These are phyloP conservation scores for Ceratobasidium sp. DNA, from an alignment of 1,284 basidiomycete genomes.

Conservation along the genomic window DNA sequence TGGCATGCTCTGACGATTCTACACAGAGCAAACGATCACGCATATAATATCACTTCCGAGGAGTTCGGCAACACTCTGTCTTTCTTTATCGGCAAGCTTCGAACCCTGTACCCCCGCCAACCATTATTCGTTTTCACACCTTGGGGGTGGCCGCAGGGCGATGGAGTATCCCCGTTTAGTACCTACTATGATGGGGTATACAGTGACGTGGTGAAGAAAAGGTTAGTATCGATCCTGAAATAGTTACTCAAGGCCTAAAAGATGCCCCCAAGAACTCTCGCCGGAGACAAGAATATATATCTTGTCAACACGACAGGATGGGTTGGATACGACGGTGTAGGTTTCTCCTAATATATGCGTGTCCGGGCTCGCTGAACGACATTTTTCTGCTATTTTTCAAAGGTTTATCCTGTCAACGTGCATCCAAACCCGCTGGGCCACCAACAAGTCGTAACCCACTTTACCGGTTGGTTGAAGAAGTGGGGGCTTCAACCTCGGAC, in stretches of 20 bases:
- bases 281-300: slow-evolving; percentile 66
- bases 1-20: slow-evolving; percentile 21
- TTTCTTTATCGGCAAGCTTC: slow-evolving; percentile 62
- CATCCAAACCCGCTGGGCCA: slow-evolving; percentile 67
- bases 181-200: slow-evolving; percentile 68
- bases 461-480: slow-evolving; percentile 62
- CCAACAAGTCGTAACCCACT: slow-evolving; percentile 64
- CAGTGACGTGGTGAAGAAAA: slow-evolving; percentile 61
- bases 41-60: slow-evolving; percentile 55
- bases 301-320: slow-evolving; percentile 71
- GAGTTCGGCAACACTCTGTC: slow-evolving; percentile 67
- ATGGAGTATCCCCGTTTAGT: slow-evolving; percentile 59
- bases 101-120: slow-evolving; percentile 62
- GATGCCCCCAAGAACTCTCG: slow-evolving; percentile 54
- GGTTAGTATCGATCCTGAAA: slow-evolving; percentile 56
- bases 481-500: slow-evolving; percentile 61
- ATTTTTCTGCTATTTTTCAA: slow-evolving; percentile 5
- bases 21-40: slow-evolving; percentile 57
- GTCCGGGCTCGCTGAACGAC: background rate
- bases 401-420: slow-evolving; percentile 59
- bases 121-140: slow-evolving; percentile 70
- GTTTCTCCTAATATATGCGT: slow-evolving; percentile 24
- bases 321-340: slow-evolving; percentile 65
- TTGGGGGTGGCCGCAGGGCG: slow-evolving; percentile 71
- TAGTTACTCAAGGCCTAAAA: background rate